Evolutionary conservation across 2,329 filamentous ascomycete genomes (phyloP).

Genomic region (Penicillium occitanis): DNA sequence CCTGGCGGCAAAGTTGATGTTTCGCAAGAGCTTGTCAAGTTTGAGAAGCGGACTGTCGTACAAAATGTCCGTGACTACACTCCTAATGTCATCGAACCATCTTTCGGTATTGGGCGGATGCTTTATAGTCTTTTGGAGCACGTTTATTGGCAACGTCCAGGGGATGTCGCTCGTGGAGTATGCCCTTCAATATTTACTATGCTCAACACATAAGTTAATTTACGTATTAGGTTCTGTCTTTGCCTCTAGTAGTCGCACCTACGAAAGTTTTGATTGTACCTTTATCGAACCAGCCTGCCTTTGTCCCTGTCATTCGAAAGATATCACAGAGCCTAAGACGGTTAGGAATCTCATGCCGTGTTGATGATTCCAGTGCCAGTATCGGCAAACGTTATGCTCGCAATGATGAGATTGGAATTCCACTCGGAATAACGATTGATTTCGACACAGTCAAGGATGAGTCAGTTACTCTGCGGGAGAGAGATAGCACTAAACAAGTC

Average conservation of each 20-base stretch:
- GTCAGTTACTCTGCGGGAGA: slow-evolving; percentile 74
- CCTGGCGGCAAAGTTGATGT: slow-evolving; percentile 73
- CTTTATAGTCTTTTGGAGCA: slow-evolving; percentile 92
- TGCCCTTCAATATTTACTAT: slow-evolving; percentile 41
- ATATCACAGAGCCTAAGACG: slow-evolving; percentile 74
- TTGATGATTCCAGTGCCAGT: slow-evolving; percentile 85
- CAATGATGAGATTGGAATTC: slow-evolving; percentile 93
- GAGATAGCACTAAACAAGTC: slow-evolving; percentile 78
- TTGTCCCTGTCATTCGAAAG: slow-evolving; percentile 70
- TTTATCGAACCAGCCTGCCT: slow-evolving; percentile 75
- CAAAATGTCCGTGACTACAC: slow-evolving; percentile 89
- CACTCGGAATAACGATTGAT: slow-evolving; percentile 79
- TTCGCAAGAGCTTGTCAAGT: slow-evolving; percentile 72
- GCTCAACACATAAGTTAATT: slow-evolving; percentile 16
- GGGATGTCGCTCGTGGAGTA: slow-evolving; percentile 82
- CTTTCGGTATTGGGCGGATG: slow-evolving; percentile 94
- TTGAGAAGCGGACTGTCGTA: slow-evolving; percentile 77
- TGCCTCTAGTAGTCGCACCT: slow-evolving; percentile 76
- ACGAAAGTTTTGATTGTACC: slow-evolving; percentile 93
- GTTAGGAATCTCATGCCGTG: slow-evolving; percentile 74
- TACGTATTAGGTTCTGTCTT: slow-evolving; percentile 60
- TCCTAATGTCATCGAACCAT: slow-evolving; percentile 94
- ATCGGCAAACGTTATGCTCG: slow-evolving; percentile 94
- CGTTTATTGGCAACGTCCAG: slow-evolving; percentile 85
- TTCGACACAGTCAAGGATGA: slow-evolving; percentile 80